phyloP scores from a whole-genome alignment of 2,329 filamentous ascomycete genomes.

The Chaetomiaceae sp. region DNA sequence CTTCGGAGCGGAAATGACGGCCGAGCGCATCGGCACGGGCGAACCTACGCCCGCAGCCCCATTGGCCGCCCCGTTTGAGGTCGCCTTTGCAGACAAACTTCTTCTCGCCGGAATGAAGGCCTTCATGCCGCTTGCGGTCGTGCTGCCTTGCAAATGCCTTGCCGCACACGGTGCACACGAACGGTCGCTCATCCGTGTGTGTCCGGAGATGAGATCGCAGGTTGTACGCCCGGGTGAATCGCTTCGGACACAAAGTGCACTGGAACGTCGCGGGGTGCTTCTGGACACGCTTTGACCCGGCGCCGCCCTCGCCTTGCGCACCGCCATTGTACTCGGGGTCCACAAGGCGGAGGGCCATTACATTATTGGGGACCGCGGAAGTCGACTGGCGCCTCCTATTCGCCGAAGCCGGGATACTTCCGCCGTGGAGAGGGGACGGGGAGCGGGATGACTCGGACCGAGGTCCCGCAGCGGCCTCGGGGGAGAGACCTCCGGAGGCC shows the following conservation, averaged over 20 bases:
- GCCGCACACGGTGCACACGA: slow-evolving; percentile 93
- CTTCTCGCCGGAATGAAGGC: slow-evolving; percentile 94
- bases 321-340: slow-evolving; percentile 77
- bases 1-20: slow-evolving; percentile 91
- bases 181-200: slow-evolving; percentile 94
- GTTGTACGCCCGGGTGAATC: slow-evolving; percentile 95
- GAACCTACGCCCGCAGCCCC: slow-evolving; percentile 91
- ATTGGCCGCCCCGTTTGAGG: slow-evolving; percentile 74
- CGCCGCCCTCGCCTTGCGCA: slow-evolving; percentile 49
- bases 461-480: slow-evolving; percentile 44
- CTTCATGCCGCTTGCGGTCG: slow-evolving; percentile 94
- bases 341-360: slow-evolving; percentile 81
- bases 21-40: slow-evolving; percentile 93
- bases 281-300: slow-evolving; percentile 73
- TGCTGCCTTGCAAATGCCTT: slow-evolving; percentile 98
- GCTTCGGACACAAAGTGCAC: slow-evolving; percentile 87
- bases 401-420: slow-evolving; percentile 35
- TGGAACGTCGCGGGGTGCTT: slow-evolving; percentile 98
- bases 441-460: slow-evolving; percentile 50
- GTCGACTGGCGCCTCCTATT: slow-evolving; percentile 57
- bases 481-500: slow-evolving; percentile 43
- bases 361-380: slow-evolving; percentile 57
- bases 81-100: slow-evolving; percentile 96
- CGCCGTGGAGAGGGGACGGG: slow-evolving; percentile 55
- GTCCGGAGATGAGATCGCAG: slow-evolving; percentile 91